A percentile compares a stretch with the other conserved stretches of the same genome.
Evolutionary conservation across 2,329 filamentous ascomycete genomes (phyloP).

Genomic region (Colletotrichum filicis): DNA sequence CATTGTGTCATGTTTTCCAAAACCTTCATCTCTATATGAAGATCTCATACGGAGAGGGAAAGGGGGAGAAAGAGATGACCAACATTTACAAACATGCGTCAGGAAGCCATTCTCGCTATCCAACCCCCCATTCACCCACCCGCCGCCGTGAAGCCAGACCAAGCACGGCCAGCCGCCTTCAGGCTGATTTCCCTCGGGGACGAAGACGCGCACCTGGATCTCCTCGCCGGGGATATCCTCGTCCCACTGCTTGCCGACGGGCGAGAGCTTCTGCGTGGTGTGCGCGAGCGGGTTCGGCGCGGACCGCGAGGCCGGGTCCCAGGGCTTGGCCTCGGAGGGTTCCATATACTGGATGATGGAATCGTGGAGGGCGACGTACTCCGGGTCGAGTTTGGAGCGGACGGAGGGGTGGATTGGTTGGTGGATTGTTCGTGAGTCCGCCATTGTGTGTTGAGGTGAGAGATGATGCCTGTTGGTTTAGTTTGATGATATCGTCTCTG

Average conservation of each 20-base stretch:
- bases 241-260: slow-evolving; percentile 5
- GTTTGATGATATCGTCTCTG: no score
- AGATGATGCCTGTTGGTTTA: no score
- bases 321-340: slow-evolving; percentile 45
- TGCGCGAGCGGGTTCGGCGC: slow-evolving; percentile 2
- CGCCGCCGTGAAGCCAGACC: slow-evolving; percentile 54
- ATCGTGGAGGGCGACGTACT: slow-evolving; percentile 52
- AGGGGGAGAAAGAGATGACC: not conserved
- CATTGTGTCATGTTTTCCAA: not conserved
- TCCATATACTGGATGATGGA: slow-evolving; percentile 48
- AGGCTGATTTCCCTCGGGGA: slow-evolving; percentile 34
- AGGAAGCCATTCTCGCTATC: slow-evolving; percentile 48
- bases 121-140: slow-evolving; percentile 50
- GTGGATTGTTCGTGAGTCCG: slow-evolving; percentile 33
- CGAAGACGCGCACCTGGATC: slow-evolving; percentile 47
- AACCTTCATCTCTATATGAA: not conserved
- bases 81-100: slow-evolving; percentile 42
- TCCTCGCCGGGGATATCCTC: slow-evolving; percentile 37
- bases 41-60: no score
- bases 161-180: slow-evolving; percentile 45
- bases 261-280: slow-evolving; percentile 6
- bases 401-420: slow-evolving; percentile 49
- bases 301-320: slow-evolving; percentile 40
- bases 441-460: not conserved
- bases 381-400: slow-evolving; percentile 46